Conservation (phyloP, 495 filamentous ascomycete genomes). For the Daldinia concentrica region DNA sequence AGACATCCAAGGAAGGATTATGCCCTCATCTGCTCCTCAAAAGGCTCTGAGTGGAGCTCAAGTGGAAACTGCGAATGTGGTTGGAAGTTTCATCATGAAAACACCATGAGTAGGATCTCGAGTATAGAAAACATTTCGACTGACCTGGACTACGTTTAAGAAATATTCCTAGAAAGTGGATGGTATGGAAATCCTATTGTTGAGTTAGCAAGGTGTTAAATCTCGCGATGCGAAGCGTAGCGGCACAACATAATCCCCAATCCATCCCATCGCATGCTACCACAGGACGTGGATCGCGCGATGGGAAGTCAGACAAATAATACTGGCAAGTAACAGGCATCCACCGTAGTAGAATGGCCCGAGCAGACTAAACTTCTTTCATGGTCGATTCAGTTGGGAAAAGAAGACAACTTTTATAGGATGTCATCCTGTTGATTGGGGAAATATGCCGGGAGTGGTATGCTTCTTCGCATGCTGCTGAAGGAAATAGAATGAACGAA, state of each 20-base stretch:
- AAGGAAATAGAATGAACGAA: conserved; percentile 12
- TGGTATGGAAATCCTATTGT: neutral
- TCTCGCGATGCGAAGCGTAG: neutral
- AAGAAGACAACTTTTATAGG: conserved; percentile 80
- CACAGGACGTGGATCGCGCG: neutral
- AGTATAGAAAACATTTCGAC: conserved; percentile 16
- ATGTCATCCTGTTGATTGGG: conserved; percentile 81
- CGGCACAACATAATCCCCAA: neutral
- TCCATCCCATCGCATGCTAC: conserved; percentile 6
- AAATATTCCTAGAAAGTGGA: neutral
- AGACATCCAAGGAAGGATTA: conserved; percentile 74
- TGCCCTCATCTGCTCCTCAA: conserved; percentile 64
- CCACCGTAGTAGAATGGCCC: conserved; percentile 71
- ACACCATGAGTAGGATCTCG: conserved; percentile 20
- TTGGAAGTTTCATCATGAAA: conserved; percentile 65
- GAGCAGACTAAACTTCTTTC: conserved; percentile 76
- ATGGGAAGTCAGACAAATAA: conserved; percentile 78
- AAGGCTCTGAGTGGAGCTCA: conserved; percentile 67
- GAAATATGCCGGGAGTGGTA: conserved; percentile 13
- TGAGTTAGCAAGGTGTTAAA: conserved; percentile 13
- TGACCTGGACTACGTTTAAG: conserved; percentile 16
- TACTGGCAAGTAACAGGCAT: conserved; percentile 99
- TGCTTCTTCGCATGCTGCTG: conserved; percentile 3
- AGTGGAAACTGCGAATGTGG: conserved; percentile 77
- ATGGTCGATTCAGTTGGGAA: conserved; percentile 94